phyloP scores from a whole-genome alignment of 2,329 filamentous ascomycete species.

The Aaosphaeria arxii region DNA sequence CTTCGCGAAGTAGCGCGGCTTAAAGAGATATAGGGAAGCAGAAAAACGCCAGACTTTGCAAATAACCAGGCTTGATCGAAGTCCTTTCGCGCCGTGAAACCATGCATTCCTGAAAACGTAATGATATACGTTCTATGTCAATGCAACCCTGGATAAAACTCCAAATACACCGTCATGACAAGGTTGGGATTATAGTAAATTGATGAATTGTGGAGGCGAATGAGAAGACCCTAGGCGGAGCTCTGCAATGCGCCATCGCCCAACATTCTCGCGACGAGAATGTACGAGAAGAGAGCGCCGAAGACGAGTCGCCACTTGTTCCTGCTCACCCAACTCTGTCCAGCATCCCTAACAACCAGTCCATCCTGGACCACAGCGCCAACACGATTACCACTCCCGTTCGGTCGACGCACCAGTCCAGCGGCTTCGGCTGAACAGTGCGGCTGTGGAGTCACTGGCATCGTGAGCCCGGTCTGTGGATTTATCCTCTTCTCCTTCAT shows the following conservation, averaged over 20 bases:
- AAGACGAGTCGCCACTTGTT: constrained; percentile 76
- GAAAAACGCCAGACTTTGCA: too few relatives aligned
- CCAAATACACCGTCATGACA: too few relatives aligned
- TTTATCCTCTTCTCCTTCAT: constrained; percentile 83
- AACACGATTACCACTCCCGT: constrained; percentile 48
- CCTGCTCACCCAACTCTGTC: constrained; percentile 75
- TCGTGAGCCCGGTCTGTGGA: constrained; percentile 65
- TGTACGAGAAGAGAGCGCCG: constrained; percentile 74
- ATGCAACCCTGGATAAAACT: too few relatives aligned
- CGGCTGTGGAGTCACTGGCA: constrained; percentile 52
- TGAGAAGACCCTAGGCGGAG: neutral
- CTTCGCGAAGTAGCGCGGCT: too few relatives aligned
- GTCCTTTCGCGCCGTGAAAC: too few relatives aligned
- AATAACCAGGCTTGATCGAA: too few relatives aligned
- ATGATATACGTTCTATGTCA: too few relatives aligned
- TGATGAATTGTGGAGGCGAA: too few relatives aligned
- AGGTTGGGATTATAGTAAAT: too few relatives aligned
- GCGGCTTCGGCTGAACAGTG: constrained; percentile 62
- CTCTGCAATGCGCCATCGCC: constrained; percentile 44
- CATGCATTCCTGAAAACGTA: too few relatives aligned
- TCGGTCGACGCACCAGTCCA: constrained; percentile 60
- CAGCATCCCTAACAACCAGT: constrained; percentile 71
- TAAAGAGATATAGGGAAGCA: too few relatives aligned
- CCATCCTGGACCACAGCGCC: constrained; percentile 74
- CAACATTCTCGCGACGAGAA: constrained; percentile 73